Evolutionary conservation across 2,329 filamentous ascomycete genomes (phyloP).

Genomic region (Verticillium nonalfalfae): DNA sequence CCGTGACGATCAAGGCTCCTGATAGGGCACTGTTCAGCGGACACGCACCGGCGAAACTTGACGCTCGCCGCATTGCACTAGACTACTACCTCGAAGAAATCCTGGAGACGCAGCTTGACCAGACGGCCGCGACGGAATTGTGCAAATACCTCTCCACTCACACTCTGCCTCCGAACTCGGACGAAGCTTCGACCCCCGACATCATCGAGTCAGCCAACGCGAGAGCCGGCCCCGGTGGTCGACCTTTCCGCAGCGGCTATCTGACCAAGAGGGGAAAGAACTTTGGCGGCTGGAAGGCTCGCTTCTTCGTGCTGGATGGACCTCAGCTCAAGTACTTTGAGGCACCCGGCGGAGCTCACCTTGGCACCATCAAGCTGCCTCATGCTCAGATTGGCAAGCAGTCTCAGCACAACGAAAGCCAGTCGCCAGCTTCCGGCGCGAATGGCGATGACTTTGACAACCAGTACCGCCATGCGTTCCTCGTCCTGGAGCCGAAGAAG

Average conservation of each 20-base stretch:
- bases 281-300: conserved; percentile 96
- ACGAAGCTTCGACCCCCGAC: conserved; percentile 39
- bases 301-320: conserved; percentile 56
- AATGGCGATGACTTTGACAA: conserved; percentile 75
- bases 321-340: conserved; percentile 83
- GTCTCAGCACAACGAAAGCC: conserved; percentile 56
- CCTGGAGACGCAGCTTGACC: conserved; percentile 75
- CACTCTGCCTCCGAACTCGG: conserved; percentile 54
- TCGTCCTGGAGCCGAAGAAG: conserved; percentile 91
- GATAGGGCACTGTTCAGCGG: conserved; percentile 84
- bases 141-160: conserved; percentile 80
- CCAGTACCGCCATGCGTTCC: conserved; percentile 93
- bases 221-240: conserved; percentile 53
- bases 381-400: conserved; percentile 94
- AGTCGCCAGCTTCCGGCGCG: conserved; percentile 50
- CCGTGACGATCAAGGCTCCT: conserved; percentile 70
- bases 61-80: conserved; percentile 74
- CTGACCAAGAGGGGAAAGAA: conserved; percentile 97
- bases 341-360: conserved; percentile 78
- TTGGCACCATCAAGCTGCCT: conserved; percentile 88
- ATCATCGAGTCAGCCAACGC: conserved; percentile 24
- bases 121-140: conserved; percentile 68
- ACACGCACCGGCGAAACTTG: conserved; percentile 88
- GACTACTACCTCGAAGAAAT: conserved; percentile 82
- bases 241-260: conserved; percentile 77